Evolutionary conservation across 176 grass and related monocot genomes (phyloP).

Genomic region (Cenchrus purpureus): DNA sequence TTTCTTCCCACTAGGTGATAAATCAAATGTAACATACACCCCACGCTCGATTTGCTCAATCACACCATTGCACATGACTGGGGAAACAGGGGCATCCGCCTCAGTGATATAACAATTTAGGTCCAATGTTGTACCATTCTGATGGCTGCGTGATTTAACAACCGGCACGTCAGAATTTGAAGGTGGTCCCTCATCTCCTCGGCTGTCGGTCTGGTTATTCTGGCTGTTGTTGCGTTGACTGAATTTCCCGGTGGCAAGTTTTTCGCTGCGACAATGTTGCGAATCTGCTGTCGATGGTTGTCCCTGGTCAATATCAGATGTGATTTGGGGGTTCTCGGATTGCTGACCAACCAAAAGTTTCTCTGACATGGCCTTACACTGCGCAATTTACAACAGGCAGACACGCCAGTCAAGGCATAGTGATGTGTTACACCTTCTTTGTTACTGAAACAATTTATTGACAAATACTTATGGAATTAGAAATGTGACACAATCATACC

Average conservation of each 20-base stretch:
- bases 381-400: conserved; percentile 33
- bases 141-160: conserved; percentile 32
- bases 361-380: conserved; percentile 69
- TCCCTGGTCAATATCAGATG: conserved; percentile 4
- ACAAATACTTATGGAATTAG: conserved; percentile 19
- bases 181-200: conserved; percentile 13
- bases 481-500: conserved; percentile 46
- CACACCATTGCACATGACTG: conserved; percentile 16
- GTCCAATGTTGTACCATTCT: conserved; percentile 36
- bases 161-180: not conserved
- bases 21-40: conserved; percentile 68
- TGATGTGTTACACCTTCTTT: not conserved
- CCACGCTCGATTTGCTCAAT: conserved; percentile 80
- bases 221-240: conserved; percentile 5
- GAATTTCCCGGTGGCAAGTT: not conserved
- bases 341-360: conserved; percentile 43
- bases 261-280: not conserved
- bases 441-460: not conserved
- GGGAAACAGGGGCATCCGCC: not conserved
- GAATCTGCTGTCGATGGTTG: conserved; percentile 17
- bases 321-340: conserved; percentile 23
- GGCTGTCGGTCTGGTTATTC: not conserved
- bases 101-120: conserved; percentile 24
- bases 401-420: not conserved
- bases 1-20: conserved; percentile 56